Evolutionary conservation across 441 rosid genomes (phyloP).

Genomic region (Corymbia calophylla): DNA sequence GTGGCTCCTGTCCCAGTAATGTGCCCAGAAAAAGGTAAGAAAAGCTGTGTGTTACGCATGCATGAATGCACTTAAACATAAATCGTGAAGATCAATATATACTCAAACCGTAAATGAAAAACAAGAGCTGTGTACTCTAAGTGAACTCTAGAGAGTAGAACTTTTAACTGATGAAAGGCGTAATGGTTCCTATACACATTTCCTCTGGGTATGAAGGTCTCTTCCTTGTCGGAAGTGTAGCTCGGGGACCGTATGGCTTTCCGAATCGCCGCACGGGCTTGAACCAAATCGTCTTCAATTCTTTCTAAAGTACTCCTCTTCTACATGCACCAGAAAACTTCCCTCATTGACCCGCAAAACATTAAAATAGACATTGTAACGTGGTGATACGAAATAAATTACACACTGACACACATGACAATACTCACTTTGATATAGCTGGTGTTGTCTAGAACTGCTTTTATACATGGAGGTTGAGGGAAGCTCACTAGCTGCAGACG

Average conservation of each 20-base stretch:
- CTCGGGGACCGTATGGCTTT: conserved; percentile 30
- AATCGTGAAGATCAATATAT: neutral
- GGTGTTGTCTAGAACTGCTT: neutral
- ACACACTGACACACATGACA: neutral
- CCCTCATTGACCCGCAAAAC: neutral
- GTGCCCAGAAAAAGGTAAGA: neutral
- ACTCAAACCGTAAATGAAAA: neutral
- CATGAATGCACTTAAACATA: too few relatives aligned
- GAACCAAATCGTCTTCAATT: conserved; percentile 38
- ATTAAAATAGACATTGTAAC: neutral
- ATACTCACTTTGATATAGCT: neutral
- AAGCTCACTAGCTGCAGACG: neutral
- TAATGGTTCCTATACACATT: conserved; percentile 42
- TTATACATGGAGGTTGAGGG: neutral
- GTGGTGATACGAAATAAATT: neutral
- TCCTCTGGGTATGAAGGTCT: conserved; percentile 31
- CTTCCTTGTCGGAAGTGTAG: conserved; percentile 12
- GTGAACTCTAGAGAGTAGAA: neutral
- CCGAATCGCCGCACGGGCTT: conserved; percentile 45
- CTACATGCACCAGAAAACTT: neutral
- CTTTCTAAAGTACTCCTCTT: conserved; percentile 20
- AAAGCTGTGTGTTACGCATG: neutral
- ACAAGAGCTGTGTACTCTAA: neutral
- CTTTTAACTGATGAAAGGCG: conserved; percentile 56
- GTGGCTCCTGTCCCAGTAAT: conserved; percentile 32